These are phyloP conservation scores for Pythium periplocum DNA, from an alignment of 352 stramenopile genomes.

Conservation along the genomic window DNA sequence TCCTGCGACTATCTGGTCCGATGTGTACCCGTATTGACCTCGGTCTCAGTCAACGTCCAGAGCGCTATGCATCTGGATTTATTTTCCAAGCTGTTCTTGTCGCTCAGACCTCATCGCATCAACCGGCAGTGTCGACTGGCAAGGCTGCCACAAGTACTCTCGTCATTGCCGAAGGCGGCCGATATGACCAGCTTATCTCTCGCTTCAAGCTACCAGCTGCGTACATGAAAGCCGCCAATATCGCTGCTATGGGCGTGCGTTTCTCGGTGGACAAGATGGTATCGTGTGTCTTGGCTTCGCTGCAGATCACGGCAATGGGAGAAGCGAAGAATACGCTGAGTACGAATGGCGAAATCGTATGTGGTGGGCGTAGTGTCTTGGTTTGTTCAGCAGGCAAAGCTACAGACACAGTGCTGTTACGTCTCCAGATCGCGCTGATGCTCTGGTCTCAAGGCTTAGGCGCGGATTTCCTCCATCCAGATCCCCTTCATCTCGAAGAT, in stretches of 20 bases:
- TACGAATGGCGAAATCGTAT: constrained; percentile 23
- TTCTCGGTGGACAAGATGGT: constrained; percentile 87
- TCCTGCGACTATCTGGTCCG: constrained; percentile 46
- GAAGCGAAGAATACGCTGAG: constrained; percentile 3
- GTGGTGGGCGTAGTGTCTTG: constrained; percentile 47
- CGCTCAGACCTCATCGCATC: constrained; percentile 5
- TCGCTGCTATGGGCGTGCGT: constrained; percentile 77
- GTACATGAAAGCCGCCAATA: constrained; percentile 61
- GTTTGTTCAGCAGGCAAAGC: constrained; percentile 76
- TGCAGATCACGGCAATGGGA: constrained; percentile 25
- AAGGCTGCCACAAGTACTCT: constrained; percentile 37
- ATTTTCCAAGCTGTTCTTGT: constrained; percentile 79
- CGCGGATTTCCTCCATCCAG: constrained; percentile 80
- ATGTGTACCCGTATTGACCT: constrained; percentile 71
- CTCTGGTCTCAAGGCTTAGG: constrained; percentile 70
- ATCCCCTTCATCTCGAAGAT: constrained; percentile 72
- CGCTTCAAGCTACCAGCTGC: constrained; percentile 80
- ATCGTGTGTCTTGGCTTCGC: constrained; percentile 47
- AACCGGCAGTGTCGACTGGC: constrained; percentile 13
- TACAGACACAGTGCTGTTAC: constrained; percentile 62
- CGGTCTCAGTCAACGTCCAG: constrained; percentile 64
- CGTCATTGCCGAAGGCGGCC: constrained; percentile 77
- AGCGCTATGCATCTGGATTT: constrained; percentile 75
- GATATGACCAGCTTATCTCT: constrained; percentile 77
- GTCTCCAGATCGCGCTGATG: constrained; percentile 75